Percentiles rank a stretch among this genome's conserved stretches.
Evolutionary conservation across 441 rosid species (phyloP).

Genomic region (Mallotus repandus): DNA sequence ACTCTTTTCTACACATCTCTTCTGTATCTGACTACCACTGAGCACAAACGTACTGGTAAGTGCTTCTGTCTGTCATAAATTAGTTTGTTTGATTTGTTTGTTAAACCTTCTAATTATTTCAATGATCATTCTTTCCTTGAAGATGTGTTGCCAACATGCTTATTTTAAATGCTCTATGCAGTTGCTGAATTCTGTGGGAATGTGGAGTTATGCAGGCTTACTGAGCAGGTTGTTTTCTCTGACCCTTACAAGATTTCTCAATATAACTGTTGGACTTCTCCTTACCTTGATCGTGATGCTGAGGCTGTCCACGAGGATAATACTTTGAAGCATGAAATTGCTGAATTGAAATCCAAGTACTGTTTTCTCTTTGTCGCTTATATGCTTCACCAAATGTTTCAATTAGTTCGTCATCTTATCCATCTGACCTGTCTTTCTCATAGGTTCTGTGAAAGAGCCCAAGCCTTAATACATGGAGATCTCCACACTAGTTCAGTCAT

Average conservation of each 20-base stretch:
- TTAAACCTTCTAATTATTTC: not conserved
- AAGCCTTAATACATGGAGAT: constrained; percentile 90
- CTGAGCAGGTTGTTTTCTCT: constrained; percentile 91
- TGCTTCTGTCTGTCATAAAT: not conserved
- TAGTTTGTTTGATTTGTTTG: not conserved
- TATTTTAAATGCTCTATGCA: constrained; percentile 35
- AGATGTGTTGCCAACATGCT: constrained; percentile 18
- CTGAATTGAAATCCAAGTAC: constrained; percentile 87
- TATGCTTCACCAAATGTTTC: not conserved
- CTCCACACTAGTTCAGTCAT: constrained; percentile 90
- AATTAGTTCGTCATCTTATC: constrained; percentile 10
- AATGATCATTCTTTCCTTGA: not conserved
- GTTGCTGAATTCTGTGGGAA: constrained; percentile 94
- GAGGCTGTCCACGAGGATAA: constrained; percentile 72
- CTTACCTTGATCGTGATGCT: constrained; percentile 78
- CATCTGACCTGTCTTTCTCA: constrained; percentile 13
- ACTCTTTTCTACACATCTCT: constrained; percentile 84
- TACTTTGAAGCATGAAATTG: constrained; percentile 67
- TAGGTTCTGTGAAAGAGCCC: constrained; percentile 94
- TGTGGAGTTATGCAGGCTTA: constrained; percentile 83
- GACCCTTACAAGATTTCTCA: constrained; percentile 79
- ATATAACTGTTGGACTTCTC: constrained; percentile 76
- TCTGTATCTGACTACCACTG: constrained; percentile 60
- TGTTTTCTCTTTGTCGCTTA: constrained; percentile 9
- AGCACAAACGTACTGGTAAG: constrained; percentile 70